phyloP scores from a whole-genome alignment of 2,329 filamentous ascomycete genomes.

The Diaporthe ampelina region DNA sequence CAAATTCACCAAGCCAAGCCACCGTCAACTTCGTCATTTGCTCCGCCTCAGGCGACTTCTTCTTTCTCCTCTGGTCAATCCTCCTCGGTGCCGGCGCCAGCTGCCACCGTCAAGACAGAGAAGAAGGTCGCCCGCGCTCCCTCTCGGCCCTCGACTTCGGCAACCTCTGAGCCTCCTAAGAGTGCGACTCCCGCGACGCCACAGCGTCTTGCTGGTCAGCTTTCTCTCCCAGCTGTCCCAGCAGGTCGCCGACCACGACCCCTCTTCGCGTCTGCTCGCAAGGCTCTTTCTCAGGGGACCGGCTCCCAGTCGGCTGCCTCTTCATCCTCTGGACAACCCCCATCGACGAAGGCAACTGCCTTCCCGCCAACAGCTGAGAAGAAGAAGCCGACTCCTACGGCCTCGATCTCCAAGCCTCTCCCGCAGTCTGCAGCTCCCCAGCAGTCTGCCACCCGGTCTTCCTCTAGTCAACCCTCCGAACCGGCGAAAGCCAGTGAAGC shows the following conservation, averaged over 20 bases:
- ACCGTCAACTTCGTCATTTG: background rate
- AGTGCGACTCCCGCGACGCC: background rate
- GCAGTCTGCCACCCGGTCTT: background rate
- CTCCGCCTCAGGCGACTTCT: background rate
- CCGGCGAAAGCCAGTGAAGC: background rate
- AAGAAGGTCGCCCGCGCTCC: background rate
- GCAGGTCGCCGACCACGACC: background rate
- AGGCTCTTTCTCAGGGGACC: background rate
- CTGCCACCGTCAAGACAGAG: background rate
- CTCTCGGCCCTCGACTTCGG: background rate
- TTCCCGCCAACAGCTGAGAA: background rate
- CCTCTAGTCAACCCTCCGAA: constrained; percentile 17
- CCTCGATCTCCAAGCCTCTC: background rate
- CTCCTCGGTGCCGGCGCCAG: background rate
- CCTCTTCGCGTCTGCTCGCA: background rate
- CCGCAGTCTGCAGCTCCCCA: background rate
- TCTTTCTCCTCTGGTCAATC: constrained; percentile 5
- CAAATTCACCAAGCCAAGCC: background rate
- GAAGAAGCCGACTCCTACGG: background rate
- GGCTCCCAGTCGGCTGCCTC: background rate
- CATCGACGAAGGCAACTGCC: background rate
- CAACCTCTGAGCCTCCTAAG: background rate
- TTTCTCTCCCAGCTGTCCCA: background rate
- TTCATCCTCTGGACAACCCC: background rate
- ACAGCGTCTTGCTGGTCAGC: constrained; percentile 2